Evolutionary conservation across 139 green algal species (phyloP).

Genomic region (Chlamydomonas sphaeroides): DNA sequence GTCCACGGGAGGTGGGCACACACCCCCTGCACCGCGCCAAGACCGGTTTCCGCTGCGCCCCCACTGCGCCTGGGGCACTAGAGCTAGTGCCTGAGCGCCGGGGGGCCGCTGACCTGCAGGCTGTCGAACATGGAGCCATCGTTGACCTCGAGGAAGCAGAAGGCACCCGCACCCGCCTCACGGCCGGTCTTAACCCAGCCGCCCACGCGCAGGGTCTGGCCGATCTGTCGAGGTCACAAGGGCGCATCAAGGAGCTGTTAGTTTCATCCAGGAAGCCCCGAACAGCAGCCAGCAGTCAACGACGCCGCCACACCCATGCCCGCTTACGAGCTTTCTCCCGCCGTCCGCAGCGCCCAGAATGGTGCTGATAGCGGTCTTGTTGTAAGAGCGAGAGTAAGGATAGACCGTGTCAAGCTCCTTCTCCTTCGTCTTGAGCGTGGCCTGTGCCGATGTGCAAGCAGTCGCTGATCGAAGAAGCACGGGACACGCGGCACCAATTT

Average conservation of each 20-base stretch:
- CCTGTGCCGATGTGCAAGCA: slow-evolving; percentile 22
- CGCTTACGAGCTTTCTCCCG: slow-evolving; percentile 70
- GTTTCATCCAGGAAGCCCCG: background rate
- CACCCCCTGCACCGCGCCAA: too few relatives aligned
- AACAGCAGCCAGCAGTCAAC: too few relatives aligned
- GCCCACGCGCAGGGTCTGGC: slow-evolving; percentile 81
- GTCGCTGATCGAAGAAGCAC: background rate
- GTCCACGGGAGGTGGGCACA: too few relatives aligned
- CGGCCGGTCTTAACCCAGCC: slow-evolving; percentile 99
- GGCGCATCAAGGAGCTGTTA: too few relatives aligned
- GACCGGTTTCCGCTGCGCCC: too few relatives aligned
- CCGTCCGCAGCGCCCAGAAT: slow-evolving; percentile 72
- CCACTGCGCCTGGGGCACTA: too few relatives aligned
- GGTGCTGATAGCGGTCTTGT: slow-evolving; percentile 66
- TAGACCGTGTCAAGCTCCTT: slow-evolving; percentile 49
- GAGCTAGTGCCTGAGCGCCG: too few relatives aligned
- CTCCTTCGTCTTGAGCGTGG: slow-evolving; percentile 55
- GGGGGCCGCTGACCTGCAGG: slow-evolving; percentile 78
- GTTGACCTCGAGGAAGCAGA: slow-evolving; percentile 98
- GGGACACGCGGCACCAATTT: background rate
- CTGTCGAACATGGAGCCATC: slow-evolving; percentile 92
- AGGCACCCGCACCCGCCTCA: slow-evolving; percentile 89
- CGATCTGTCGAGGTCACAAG: slow-evolving; percentile 60
- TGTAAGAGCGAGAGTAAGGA: slow-evolving; percentile 68
- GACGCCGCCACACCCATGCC: background rate